Conservation (phyloP, 768 basidiomycete species). For the Psilocybe subaeruginosa region DNA sequence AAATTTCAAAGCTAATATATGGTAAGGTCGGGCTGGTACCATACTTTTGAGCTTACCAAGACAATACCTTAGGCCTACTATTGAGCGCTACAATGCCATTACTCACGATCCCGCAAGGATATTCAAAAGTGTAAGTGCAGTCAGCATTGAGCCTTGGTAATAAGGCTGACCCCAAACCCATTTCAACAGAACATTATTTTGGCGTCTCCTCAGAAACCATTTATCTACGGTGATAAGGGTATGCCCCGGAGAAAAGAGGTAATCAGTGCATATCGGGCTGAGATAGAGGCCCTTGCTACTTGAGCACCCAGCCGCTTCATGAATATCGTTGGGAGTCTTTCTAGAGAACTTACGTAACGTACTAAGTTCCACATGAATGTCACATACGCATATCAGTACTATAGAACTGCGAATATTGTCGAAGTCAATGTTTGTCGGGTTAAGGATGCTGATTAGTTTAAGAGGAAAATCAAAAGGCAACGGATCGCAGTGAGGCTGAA, state of each 20-base stretch:
- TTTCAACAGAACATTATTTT: not conserved
- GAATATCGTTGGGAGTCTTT: no score
- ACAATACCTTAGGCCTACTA: not conserved
- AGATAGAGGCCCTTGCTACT: not conserved
- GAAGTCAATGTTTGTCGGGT: no score
- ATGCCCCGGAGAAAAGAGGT: not conserved
- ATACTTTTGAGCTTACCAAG: not conserved
- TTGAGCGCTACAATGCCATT: conserved; percentile 2
- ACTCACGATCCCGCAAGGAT: not conserved
- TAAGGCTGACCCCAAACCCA: not conserved
- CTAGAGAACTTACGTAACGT: no score
- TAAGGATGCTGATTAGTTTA: no score
- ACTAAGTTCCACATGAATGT: no score
- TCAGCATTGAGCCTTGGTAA: not conserved
- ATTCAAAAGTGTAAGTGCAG: not conserved
- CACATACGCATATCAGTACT: no score
- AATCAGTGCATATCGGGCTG: not conserved
- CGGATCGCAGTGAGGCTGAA: no score
- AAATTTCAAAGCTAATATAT: not conserved
- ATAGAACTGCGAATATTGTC: no score
- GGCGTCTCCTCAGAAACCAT: not conserved
- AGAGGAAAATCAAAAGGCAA: no score
- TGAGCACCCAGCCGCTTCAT: no score
- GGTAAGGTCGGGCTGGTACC: not conserved
- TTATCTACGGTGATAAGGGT: not conserved